Percentiles rank a stretch among this genome's conserved stretches.
These are phyloP conservation scores for Barnettozyma sucrosica DNA, from an alignment of 805 yeast species.

Conservation along the genomic window DNA sequence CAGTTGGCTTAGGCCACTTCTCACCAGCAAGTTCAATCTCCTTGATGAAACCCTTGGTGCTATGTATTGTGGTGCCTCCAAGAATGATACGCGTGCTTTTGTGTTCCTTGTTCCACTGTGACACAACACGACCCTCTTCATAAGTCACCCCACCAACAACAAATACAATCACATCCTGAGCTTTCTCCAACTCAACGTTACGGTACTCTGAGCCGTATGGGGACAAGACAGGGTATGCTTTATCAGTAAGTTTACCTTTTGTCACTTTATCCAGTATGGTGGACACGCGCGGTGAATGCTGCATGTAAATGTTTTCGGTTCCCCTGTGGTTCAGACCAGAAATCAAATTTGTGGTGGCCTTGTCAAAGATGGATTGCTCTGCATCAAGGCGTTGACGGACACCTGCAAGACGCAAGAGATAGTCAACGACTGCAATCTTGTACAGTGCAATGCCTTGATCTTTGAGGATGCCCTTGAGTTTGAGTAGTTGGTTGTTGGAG, in stretches of 20 bases:
- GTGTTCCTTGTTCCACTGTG: conserved; percentile 53
- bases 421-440: conserved; percentile 27
- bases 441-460: conserved; percentile 28
- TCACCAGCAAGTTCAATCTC: conserved; percentile 33
- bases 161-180: conserved; percentile 66
- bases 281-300: conserved; percentile 74
- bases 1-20: conserved; percentile 29
- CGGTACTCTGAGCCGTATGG: conserved; percentile 21
- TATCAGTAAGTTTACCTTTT: conserved; percentile 30
- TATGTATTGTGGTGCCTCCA: conserved; percentile 72
- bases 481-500: conserved; percentile 37
- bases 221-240: conserved; percentile 40
- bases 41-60: conserved; percentile 33
- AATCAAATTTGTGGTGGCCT: conserved; percentile 23
- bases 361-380: conserved; percentile 27
- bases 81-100: conserved; percentile 60
- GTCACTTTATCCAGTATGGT: conserved; percentile 29
- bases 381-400: conserved; percentile 34
- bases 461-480: conserved; percentile 34
- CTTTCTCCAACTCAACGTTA: conserved; percentile 28
- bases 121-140: conserved; percentile 83
- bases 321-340: conserved; percentile 34
- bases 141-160: conserved; percentile 86
- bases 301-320: conserved; percentile 78
- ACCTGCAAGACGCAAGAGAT: conserved; percentile 42